These are phyloP conservation scores for Carex myosuroides DNA, from an alignment of 176 grass and related monocot genomes.

Conservation along the genomic window DNA sequence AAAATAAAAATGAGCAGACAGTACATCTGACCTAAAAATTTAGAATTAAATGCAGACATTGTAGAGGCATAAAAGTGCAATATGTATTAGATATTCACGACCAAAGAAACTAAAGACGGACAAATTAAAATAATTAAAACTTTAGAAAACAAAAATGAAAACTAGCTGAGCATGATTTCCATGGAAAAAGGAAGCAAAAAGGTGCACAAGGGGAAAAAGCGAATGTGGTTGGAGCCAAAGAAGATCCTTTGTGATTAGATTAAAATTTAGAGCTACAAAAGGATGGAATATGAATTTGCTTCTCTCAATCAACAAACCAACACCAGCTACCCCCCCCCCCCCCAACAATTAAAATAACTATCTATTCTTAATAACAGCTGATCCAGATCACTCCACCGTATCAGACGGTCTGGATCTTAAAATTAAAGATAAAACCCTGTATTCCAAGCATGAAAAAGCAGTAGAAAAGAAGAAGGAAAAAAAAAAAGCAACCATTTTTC, in stretches of 20 bases:
- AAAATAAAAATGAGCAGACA: too few species aligned
- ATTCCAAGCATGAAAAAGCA: too few species aligned
- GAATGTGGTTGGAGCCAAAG: background rate
- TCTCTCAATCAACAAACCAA: background rate
- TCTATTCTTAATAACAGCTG: background rate
- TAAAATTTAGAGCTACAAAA: background rate
- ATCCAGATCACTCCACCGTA: too few species aligned
- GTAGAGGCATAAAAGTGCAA: background rate
- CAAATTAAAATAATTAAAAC: background rate
- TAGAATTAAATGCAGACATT: too few species aligned
- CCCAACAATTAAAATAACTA: too few species aligned
- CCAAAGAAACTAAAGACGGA: background rate
- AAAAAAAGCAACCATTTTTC: too few species aligned
- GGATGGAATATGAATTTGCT: background rate
- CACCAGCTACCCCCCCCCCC: too few species aligned
- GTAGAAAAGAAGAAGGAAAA: too few species aligned
- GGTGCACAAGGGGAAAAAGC: background rate
- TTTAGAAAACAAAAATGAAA: too few species aligned
- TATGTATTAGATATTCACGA: background rate
- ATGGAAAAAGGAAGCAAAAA: background rate
- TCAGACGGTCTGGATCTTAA: too few species aligned
- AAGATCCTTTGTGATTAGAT: background rate
- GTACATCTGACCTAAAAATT: too few species aligned
- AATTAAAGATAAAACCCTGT: too few species aligned
- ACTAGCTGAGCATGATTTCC: background rate